Evolutionary conservation across 2,329 filamentous ascomycete genomes (phyloP).

Genomic region (Fusarium camptoceras): DNA sequence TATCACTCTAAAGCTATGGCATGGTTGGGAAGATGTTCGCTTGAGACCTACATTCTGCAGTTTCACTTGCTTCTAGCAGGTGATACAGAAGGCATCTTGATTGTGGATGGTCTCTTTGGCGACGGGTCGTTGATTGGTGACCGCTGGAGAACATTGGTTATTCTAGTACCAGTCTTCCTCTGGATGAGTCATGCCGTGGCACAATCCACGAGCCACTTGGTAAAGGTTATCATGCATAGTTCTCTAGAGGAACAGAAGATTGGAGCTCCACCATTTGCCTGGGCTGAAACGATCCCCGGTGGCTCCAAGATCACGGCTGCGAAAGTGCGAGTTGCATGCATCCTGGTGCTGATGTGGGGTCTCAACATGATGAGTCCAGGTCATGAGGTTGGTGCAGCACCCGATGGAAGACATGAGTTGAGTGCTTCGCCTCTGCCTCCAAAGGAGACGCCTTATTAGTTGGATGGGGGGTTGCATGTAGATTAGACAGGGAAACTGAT

Average conservation of each 20-base stretch:
- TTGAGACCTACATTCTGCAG: constrained; percentile 70
- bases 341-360: background rate
- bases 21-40: constrained; percentile 65
- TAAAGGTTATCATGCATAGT: background rate
- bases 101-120: constrained; percentile 37
- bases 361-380: background rate
- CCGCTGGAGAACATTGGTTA: constrained; percentile 40
- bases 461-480: background rate
- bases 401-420: background rate
- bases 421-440: too few species aligned
- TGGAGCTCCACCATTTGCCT: background rate
- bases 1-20: constrained; percentile 56
- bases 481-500: too few species aligned
- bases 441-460: background rate
- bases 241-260: background rate
- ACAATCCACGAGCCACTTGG: constrained; percentile 30
- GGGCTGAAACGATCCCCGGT: background rate
- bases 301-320: background rate
- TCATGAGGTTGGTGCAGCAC: background rate
- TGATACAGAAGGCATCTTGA: constrained; percentile 64
- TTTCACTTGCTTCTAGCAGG: constrained; percentile 71
- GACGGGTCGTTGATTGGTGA: constrained; percentile 39
- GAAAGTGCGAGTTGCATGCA: background rate
- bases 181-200: constrained; percentile 42
- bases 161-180: constrained; percentile 44